Percentiles rank a stretch among this genome's conserved stretches.
Evolutionary conservation across 768 basidiomycete species (phyloP).

Genomic region (Lyophyllum shimeji): DNA sequence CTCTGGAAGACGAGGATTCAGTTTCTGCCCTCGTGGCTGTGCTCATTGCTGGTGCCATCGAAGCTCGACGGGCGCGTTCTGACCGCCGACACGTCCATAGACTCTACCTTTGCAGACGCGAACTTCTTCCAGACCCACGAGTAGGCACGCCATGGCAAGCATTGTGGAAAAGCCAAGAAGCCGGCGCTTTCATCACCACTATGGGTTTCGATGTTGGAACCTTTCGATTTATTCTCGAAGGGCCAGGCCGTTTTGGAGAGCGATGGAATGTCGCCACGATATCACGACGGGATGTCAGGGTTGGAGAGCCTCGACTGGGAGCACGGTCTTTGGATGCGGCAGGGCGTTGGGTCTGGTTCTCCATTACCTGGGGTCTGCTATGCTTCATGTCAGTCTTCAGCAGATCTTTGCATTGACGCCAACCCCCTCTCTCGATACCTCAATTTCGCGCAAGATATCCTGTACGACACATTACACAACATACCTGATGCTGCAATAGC

Average conservation of each 20-base stretch:
- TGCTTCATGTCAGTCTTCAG: slow-evolving; percentile 37
- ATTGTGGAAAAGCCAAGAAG: slow-evolving; percentile 27
- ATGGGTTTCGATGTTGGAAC: slow-evolving; percentile 41
- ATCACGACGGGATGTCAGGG: slow-evolving; percentile 25
- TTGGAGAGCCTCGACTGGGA: slow-evolving; percentile 23
- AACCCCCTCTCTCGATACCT: slow-evolving; percentile 35
- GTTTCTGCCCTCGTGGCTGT: too few species aligned
- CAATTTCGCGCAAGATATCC: slow-evolving; percentile 29
- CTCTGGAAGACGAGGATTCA: too few species aligned
- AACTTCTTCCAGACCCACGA: slow-evolving; percentile 27
- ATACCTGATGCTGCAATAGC: slow-evolving; percentile 29
- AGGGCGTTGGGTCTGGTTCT: slow-evolving; percentile 41
- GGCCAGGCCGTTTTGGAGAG: slow-evolving; percentile 28
- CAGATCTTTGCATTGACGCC: slow-evolving; percentile 47
- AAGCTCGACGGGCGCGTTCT: neutral
- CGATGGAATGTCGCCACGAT: slow-evolving; percentile 27
- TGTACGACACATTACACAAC: slow-evolving; percentile 24
- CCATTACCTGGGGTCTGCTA: slow-evolving; percentile 42
- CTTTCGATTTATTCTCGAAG: slow-evolving; percentile 31
- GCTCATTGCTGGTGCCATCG: too few species aligned
- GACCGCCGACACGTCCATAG: slow-evolving; percentile 6
- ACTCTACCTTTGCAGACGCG: slow-evolving; percentile 26
- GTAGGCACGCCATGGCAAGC: slow-evolving; percentile 1
- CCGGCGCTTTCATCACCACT: slow-evolving; percentile 43
- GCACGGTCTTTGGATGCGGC: slow-evolving; percentile 36